A percentile compares a stretch with the other conserved stretches of the same genome.
Evolutionary conservation across 768 basidiomycete genomes (phyloP).

Genomic region (Leccinum pellstonianum): DNA sequence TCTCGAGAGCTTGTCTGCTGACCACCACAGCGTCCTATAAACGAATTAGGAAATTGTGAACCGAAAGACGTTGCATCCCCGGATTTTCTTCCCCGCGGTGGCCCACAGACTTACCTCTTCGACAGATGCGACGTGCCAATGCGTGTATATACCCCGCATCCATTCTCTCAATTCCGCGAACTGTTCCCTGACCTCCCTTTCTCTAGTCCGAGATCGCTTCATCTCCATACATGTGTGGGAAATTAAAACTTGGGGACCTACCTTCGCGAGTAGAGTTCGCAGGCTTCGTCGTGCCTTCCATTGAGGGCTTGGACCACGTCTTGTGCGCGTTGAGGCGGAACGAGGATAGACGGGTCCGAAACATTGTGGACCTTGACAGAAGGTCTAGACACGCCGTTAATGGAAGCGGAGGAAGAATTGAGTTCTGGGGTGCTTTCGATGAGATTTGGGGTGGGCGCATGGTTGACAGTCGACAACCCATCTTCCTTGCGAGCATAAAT

Average conservation of each 20-base stretch:
- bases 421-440: slow-evolving; percentile 17
- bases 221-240: slow-evolving; percentile 17
- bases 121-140: slow-evolving; percentile 53
- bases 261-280: slow-evolving; percentile 49
- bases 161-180: slow-evolving; percentile 53
- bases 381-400: slow-evolving; percentile 23
- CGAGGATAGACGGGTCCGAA: slow-evolving; percentile 26
- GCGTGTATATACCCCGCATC: slow-evolving; percentile 59
- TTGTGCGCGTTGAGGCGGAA: slow-evolving; percentile 56
- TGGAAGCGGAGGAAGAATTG: slow-evolving; percentile 13
- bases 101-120: slow-evolving; percentile 43
- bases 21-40: slow-evolving; percentile 56
- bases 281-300: slow-evolving; percentile 50
- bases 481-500: slow-evolving; percentile 66
- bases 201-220: slow-evolving; percentile 35
- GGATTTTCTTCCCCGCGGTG: slow-evolving; percentile 6
- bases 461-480: slow-evolving; percentile 9
- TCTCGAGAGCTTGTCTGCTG: slow-evolving; percentile 57
- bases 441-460: slow-evolving; percentile 19
- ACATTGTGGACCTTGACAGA: slow-evolving; percentile 7
- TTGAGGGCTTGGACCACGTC: slow-evolving; percentile 57
- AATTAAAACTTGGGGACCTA: slow-evolving; percentile 31
- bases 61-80: slow-evolving; percentile 5
- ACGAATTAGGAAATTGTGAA: slow-evolving; percentile 17
- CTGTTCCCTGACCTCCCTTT: slow-evolving; percentile 37